Percentiles rank a stretch among this genome's conserved stretches.
Evolutionary conservation across 1,139 yeast species (phyloP).

Genomic region (Suhomyces bokatorum): DNA sequence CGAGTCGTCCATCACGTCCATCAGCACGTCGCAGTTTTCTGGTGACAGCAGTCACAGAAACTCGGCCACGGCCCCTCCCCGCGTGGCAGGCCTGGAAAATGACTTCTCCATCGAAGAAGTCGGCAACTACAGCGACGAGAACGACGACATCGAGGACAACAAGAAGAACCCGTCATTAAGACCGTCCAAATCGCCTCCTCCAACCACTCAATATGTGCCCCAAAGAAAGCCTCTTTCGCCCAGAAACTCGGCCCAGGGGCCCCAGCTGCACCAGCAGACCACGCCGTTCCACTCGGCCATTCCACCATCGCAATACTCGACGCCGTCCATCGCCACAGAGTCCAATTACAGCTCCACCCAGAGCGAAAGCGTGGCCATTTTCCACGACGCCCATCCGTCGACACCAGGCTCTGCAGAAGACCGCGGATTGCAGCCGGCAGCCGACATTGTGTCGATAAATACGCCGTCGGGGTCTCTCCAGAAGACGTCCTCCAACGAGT

Average conservation of each 20-base stretch:
- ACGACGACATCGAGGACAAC: constrained; percentile 14
- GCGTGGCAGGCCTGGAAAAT: constrained; percentile 14
- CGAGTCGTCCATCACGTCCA: constrained; percentile 17
- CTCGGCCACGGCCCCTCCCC: neutral
- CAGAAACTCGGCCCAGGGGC: constrained; percentile 3
- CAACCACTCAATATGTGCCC: neutral
- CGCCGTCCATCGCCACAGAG: constrained; percentile 13
- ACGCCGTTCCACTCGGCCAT: neutral
- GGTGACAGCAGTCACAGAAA: constrained; percentile 11
- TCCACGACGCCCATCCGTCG: constrained; percentile 4
- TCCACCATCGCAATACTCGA: constrained; percentile 6
- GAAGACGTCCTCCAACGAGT: constrained; percentile 2
- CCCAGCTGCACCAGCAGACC: constrained; percentile 10
- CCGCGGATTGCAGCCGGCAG: constrained; percentile 25
- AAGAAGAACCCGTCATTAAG: constrained; percentile 12
- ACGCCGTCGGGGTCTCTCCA: constrained; percentile 3
- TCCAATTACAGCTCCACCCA: constrained; percentile 15
- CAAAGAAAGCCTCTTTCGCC: constrained; percentile 11
- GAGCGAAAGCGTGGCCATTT: constrained; percentile 1
- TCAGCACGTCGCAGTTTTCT: constrained; percentile 19
- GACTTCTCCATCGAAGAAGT: constrained; percentile 44
- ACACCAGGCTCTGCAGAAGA: constrained; percentile 6
- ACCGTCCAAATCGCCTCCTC: constrained; percentile 8
- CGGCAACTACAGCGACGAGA: constrained; percentile 44
- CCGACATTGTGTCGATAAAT: constrained; percentile 20